Evolutionary conservation across 129 eudicot species (phyloP).

Genomic region (Chrysanthemum makinoi): DNA sequence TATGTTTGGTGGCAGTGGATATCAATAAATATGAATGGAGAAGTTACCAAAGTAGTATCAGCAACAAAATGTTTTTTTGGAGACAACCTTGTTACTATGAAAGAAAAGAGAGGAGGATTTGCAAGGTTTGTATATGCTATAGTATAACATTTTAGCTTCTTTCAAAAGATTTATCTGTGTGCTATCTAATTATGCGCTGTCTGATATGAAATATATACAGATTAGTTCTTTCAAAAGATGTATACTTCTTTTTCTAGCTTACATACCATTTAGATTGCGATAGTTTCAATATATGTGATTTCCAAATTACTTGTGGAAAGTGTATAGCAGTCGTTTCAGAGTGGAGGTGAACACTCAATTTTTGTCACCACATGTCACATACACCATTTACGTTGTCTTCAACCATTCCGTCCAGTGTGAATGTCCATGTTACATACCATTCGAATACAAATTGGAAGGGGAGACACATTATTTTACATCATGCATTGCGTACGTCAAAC

Average conservation of each 20-base stretch:
- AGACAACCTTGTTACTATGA: slow-evolving; percentile 11
- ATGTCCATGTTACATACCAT: slow-evolving; percentile 9
- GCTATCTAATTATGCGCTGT: too few relatives aligned
- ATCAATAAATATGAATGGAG: slow-evolving; percentile 18
- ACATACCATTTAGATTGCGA: background rate
- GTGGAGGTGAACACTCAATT: background rate
- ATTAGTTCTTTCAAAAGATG: too few relatives aligned
- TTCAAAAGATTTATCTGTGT: background rate
- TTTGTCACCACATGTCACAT: slow-evolving; percentile 13
- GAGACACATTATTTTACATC: background rate
- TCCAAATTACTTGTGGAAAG: background rate
- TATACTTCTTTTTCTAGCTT: too few relatives aligned
- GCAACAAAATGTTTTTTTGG: slow-evolving; percentile 23
- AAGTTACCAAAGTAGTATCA: slow-evolving; percentile 16
- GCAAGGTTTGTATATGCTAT: background rate
- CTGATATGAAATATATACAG: too few relatives aligned
- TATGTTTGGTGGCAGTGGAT: slow-evolving; percentile 17
- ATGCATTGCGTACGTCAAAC: background rate
- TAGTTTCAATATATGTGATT: background rate
- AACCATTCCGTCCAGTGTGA: background rate
- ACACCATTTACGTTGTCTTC: slow-evolving; percentile 11
- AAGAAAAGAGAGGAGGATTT: background rate
- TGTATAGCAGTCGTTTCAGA: background rate
- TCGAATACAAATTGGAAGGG: slow-evolving; percentile 7
- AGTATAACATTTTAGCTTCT: background rate